Evolutionary conservation across 148 eudicot species (phyloP).

Genomic region (Cornus florida): DNA sequence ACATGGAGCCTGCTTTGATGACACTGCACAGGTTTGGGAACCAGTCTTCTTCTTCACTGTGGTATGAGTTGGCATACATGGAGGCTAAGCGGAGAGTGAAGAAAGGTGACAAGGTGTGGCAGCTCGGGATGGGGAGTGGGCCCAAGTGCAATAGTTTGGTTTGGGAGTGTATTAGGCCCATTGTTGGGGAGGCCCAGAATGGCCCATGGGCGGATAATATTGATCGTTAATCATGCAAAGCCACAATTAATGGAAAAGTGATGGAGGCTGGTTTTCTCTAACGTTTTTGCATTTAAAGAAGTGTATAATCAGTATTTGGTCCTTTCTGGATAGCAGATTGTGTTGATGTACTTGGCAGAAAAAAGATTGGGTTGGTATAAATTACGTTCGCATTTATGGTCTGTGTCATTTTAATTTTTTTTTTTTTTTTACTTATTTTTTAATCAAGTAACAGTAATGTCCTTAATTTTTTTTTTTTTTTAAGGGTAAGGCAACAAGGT

Average conservation of each 20-base stretch:
- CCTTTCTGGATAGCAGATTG: not conserved
- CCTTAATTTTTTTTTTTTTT: too few species aligned
- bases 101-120: constrained; percentile 69
- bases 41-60: constrained; percentile 74
- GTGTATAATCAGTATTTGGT: not conserved
- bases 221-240: constrained; percentile 34
- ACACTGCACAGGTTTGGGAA: constrained; percentile 86
- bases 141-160: constrained; percentile 63
- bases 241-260: not conserved
- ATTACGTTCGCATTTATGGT: too few species aligned
- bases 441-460: too few species aligned
- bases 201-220: constrained; percentile 74
- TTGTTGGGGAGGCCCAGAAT: constrained; percentile 52
- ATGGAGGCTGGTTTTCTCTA: not conserved
- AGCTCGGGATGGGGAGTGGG: constrained; percentile 79
- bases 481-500: too few species aligned
- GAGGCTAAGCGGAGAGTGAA: constrained; percentile 71
- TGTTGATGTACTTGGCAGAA: too few species aligned
- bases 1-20: constrained; percentile 68
- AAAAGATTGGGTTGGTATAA: not conserved
- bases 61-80: constrained; percentile 77
- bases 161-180: constrained; percentile 67
- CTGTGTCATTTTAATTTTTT: not conserved
- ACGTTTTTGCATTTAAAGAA: too few species aligned
- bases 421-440: too few species aligned